Evolutionary conservation across 2,329 filamentous ascomycete genomes (phyloP), one percentile per base, ranked within the genome.

Genomic region (Aspergillus terreus): DNA sequence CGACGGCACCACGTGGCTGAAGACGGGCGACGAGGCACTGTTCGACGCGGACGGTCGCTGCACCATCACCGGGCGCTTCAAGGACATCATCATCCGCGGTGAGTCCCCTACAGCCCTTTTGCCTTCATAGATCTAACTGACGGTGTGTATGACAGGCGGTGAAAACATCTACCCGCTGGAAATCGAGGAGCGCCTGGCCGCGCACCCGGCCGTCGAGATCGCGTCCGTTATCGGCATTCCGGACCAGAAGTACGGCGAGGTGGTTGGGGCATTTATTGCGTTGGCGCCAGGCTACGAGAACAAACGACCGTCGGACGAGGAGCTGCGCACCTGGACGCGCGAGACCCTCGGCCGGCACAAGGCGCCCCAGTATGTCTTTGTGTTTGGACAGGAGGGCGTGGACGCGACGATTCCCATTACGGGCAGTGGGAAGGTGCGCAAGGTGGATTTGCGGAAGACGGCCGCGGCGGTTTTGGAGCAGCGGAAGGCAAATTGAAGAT

Each of bases 61-160:
- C 58, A 78, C 76, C 6, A 90, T 91, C 58, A 90, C 87, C 0
- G 87, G 87, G 0, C 76, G 87, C 17, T 88, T 89, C 71, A 90
- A 90, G 72, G 87, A 91, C 53, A 89, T 90, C 33, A 89, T 90
- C 52, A 90, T 90, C 54, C 76, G 87, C 61, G 87, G 84, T 69
- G 59, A 35, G 66, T 58, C 15, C 4, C 7, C 11, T 14, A 19
- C n/a, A 11, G 4, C 30, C 9, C 17, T 23, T 6, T 23, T 23
- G 23, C 23, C 2, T 23, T 35, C 33, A 4, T 12, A 35, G n/a
- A 27, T 30, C 33, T 1, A 15, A 11, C n/a, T 15, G 9, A 23
- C 32, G 19, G 21, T 36, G 4, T 11, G 11, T 45, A 14, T 5
- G 2, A 15, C 14, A 80, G 83, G 86, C 49, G 86, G 86, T 44